Base-by-base conservation (phyloP, 2,329 filamentous ascomycete genomes). In the Colletotrichum cuscutae region DNA sequence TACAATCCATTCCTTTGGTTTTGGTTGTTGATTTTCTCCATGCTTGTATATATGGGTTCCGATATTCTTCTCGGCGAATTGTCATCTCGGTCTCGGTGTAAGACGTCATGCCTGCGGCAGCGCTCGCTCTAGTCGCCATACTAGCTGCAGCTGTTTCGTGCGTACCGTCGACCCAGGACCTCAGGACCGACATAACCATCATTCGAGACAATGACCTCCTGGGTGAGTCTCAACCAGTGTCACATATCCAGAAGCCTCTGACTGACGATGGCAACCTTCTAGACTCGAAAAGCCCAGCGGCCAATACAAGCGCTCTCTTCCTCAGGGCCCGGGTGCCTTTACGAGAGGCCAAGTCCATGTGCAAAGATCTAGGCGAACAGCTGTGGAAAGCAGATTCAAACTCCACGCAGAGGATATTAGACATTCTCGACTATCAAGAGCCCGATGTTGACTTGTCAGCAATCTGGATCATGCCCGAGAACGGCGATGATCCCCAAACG, bases 191-290 rank as follows among this genome's bases (percentile, higher is more conserved):
- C 35, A 74, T 84, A 54, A 82, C 81, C 6, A 77, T 85, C 30
- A 70, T 85, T 30, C 78, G 82, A 57, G 80, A 83, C 72, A 86
- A 85, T 76, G 83, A 85, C 63, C 80, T 86, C 42, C 79, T 80
- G 77, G 84, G 83, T 82, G 74, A 52, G 75, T 63, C 19, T 2
- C 6, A n/a, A 30, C 35, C 26, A 32, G n/a, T 22, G 7, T 13
- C 11, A 22, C 15, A 26, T 37, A 13, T 32, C 5, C 5, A 24
- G 30, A 56, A 59, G 22, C 15, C 22, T 30, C 3, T 6, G 19
- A 37, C 28, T 59, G 61, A 71, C 64, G 71, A 56, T 28, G 28
- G 19, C 32, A 22, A 11, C 30, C 3, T 5, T 5, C 63, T 2
- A 85, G 84, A 83, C n/a, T 32, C 75, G 19, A 71, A 57, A 35